Base-by-base conservation (phyloP, 257 asterid genomes). In the Nicotiana otophora region DNA sequence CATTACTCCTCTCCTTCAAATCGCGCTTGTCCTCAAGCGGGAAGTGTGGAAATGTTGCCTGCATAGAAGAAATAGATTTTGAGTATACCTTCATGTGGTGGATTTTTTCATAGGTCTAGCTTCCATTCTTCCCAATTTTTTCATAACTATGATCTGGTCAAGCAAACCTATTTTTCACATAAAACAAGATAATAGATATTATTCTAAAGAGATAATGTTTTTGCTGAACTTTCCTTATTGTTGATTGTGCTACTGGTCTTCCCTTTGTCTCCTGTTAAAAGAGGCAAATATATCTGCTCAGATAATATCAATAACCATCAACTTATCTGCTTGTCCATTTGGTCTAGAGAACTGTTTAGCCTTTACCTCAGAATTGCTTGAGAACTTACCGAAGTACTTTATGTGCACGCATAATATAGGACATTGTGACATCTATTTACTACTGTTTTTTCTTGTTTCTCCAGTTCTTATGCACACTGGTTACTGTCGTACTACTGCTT, bases 381-480 rank as follows among this genome's bases (percentile, higher is more conserved):
- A 51, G 10, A 75, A 75, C 80, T 75, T 75, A 39, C 80, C 46
- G 26, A 51, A 48, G 61, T 46, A 74, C 39, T 48, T 48, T 48
- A 23, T 57, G 30, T 14, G 34, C 46, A 75, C 17, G 63, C 28
- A 51, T 62, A 72, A 23, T 51, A 26, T 16, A 75, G 63, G 58
- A 53, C 19, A 30, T 83, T 78, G 28, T 48, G 81, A 28, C 78
- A 77, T 51, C 33, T 62, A 86, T 82, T 87, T 80, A 83, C 89
- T 89, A 77, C 88, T 83, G 81, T 66, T 63, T 77, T 63, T 28
- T 81, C 19, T 80, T 90, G 77, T 67, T 65, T 88, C 82, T 91
- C 79, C 87, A 96, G 99, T 96, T 88, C 97, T 96, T 81, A 96
- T 96, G 97, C 99, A 94, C 87, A 88, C 98, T 81, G 99, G 99